Conservation (phyloP, 345 rosid genomes). For the Eucalyptus sp. region DNA sequence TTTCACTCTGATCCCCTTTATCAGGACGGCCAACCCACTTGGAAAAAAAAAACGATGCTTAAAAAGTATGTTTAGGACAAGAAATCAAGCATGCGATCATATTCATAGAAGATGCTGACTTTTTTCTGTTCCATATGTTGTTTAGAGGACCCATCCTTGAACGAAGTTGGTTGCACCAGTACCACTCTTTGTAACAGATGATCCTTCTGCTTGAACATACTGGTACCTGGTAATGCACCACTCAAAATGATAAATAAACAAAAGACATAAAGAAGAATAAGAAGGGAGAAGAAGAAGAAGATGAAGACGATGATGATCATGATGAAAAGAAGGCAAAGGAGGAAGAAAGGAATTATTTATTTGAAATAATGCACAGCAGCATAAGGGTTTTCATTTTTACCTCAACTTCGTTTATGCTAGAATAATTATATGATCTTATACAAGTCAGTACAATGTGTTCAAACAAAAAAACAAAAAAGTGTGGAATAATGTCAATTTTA, state of each 20-base stretch:
- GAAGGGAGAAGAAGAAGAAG: background rate
- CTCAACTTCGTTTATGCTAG: background rate
- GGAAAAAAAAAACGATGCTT: background rate
- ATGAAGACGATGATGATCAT: background rate
- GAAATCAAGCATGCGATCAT: background rate
- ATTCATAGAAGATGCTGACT: background rate
- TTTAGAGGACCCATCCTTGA: conserved; percentile 73
- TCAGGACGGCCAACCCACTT: background rate
- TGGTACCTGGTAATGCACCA: conserved; percentile 32
- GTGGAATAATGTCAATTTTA: background rate
- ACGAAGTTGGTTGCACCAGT: conserved; percentile 39
- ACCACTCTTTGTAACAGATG: conserved; percentile 4
- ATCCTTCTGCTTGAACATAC: conserved; percentile 43
- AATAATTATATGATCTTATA: background rate
- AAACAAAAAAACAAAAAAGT: background rate
- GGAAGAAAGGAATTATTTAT: background rate
- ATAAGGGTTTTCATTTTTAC: background rate
- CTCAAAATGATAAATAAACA: background rate
- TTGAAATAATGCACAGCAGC: background rate
- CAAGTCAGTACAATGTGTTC: background rate
- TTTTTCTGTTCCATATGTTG: background rate
- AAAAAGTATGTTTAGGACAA: background rate
- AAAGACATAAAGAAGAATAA: background rate
- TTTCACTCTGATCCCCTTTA: too few relatives aligned
- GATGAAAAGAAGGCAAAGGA: background rate